Percentiles rank a stretch among this genome's conserved stretches.
These are phyloP conservation scores for Yamadazyma olivae DNA, from an alignment of 805 yeast species.

Conservation along the genomic window DNA sequence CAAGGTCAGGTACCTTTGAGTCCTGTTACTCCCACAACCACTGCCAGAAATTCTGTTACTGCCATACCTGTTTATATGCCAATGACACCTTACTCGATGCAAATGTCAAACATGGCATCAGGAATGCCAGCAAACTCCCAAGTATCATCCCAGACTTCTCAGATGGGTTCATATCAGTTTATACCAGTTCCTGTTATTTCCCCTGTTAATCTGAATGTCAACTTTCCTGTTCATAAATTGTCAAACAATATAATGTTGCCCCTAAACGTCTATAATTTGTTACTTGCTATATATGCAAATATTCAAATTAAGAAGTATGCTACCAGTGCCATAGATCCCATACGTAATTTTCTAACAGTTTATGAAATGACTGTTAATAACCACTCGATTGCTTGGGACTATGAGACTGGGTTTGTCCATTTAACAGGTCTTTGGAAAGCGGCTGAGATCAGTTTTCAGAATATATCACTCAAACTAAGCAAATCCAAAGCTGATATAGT, in stretches of 20 bases:
- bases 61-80: no score
- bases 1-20: no score
- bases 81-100: no score
- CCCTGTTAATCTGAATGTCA: no score
- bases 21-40: no score
- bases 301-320: conserved; percentile 54
- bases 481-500: conserved; percentile 70
- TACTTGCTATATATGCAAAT: conserved; percentile 13
- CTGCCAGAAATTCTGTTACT: no score
- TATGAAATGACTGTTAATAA: conserved; percentile 67
- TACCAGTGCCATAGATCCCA: conserved; percentile 64
- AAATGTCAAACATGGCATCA: no score
- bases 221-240: conserved; percentile 11
- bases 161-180: no score
- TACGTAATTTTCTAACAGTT: conserved; percentile 62
- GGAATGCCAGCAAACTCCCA: no score
- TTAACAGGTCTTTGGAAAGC: conserved; percentile 86
- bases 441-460: conserved; percentile 17
- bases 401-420: conserved; percentile 80
- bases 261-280: conserved; percentile 4
- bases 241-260: conserved; percentile 7
- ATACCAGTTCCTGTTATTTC: no score
- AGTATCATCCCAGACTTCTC: no score
- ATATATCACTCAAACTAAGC: background rate
- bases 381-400: conserved; percentile 84